Base-by-base conservation (phyloP, 192 early-diverging fungal genomes). In the Backusella parvicylindrica region DNA sequence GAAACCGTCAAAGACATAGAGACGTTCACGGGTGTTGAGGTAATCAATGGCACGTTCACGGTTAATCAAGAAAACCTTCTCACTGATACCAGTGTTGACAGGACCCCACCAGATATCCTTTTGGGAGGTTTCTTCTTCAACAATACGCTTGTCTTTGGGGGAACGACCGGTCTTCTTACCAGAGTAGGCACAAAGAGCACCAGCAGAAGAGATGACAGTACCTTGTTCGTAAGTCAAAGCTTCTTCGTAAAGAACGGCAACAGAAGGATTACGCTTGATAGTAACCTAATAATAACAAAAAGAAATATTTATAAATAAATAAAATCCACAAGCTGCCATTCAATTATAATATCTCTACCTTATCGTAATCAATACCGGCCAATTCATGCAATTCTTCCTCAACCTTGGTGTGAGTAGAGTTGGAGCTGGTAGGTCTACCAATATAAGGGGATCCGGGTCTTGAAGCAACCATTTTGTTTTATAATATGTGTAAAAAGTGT, bases 41-140 rank as follows among this genome's bases (percentile, higher is more conserved):
- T 96, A 75, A n/a, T n/a, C n/a, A n/a, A n/a, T n/a, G n/a, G n/a
- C n/a, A n/a, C n/a, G n/a, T n/a, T n/a, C n/a, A n/a, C 95, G 93
- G 90, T 98, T 98, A 83, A 92, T 92, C 73, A 94, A 88, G 86
- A 98, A 98, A 26, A 89, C 81, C 31, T 87, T 82, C 78, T 88
- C 86, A 26, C 85, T 88, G 78, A 98, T 92, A 83, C 92, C 93
- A 81, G 91, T 93, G 89, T 98, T 98, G 68, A 98, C 94, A 12
- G 96, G 94, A 33, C 96, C 96, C 95, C 96, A 98, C 96, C 96
- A 98, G 80, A 98, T 89, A 75, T 96, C 91, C 75, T 93, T 84
- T 26, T 86, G 85, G 37, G 94, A 92, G 33, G 86, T 79, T 9
- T 87, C 79, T 84, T 98, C 96, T 70, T 96, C 95, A 65, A 96